These are phyloP conservation scores for Cladosporium halotolerans DNA, from an alignment of 2,329 filamentous ascomycete genomes.

Conservation along the genomic window DNA sequence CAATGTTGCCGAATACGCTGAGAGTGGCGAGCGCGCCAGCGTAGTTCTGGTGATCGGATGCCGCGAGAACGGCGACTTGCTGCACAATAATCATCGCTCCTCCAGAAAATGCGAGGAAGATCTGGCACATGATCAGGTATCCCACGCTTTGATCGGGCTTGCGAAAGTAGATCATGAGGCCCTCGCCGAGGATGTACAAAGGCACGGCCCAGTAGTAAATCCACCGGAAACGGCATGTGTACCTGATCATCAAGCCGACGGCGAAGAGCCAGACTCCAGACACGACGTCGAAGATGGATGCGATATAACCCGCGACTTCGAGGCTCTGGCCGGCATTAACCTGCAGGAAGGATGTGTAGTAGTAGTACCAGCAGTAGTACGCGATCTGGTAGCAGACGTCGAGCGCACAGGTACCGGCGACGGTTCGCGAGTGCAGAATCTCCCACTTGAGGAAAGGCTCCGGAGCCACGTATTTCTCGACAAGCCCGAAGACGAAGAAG, in stretches of 20 bases:
- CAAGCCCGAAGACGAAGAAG: slow-evolving; percentile 44
- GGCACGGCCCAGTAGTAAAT: slow-evolving; percentile 29
- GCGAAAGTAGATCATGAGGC: slow-evolving; percentile 34
- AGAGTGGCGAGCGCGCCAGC: slow-evolving; percentile 33
- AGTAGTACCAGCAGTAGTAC: slow-evolving; percentile 37
- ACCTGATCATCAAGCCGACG: slow-evolving; percentile 32
- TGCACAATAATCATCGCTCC: slow-evolving; percentile 25
- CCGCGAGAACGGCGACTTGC: slow-evolving; percentile 32
- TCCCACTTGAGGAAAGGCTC: slow-evolving; percentile 52
- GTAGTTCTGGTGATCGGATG: slow-evolving; percentile 29
- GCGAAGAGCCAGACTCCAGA: slow-evolving; percentile 25
- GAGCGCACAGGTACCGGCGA: slow-evolving; percentile 42
- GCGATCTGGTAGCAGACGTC: slow-evolving; percentile 39
- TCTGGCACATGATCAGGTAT: slow-evolving; percentile 36
- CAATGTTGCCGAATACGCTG: slow-evolving; percentile 28
- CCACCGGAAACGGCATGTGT: slow-evolving; percentile 44
- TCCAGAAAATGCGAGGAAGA: slow-evolving; percentile 32
- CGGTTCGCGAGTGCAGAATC: slow-evolving; percentile 46
- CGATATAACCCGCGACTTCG: slow-evolving; percentile 32
- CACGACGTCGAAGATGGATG: slow-evolving; percentile 34
- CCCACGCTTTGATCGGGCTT: slow-evolving; percentile 27
- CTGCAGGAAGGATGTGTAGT: slow-evolving; percentile 43
- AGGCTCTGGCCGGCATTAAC: slow-evolving; percentile 41
- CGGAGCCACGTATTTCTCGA: slow-evolving; percentile 52
- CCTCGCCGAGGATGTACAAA: slow-evolving; percentile 23